Evolutionary conservation across 2,329 filamentous ascomycete species (phyloP).

Genomic region (Decorospora gaudefroyi): DNA sequence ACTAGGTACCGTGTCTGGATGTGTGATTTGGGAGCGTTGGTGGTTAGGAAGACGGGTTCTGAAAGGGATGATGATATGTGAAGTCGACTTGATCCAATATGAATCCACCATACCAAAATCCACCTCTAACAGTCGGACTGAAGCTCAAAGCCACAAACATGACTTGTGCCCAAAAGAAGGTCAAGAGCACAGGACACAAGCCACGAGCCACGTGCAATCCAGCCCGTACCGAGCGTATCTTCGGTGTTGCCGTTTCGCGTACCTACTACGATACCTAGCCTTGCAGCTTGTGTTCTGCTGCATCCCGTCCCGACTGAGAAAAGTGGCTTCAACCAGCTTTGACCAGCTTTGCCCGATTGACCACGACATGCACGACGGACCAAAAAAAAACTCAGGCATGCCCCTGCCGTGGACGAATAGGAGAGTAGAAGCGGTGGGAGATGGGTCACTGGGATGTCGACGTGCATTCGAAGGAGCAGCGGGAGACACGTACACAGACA

Average conservation of each 20-base stretch:
- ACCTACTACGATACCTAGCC: neutral
- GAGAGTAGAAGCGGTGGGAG: slow-evolving; percentile 6
- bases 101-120: too few relatives aligned
- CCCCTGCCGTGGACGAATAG: slow-evolving; percentile 13
- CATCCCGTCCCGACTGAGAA: slow-evolving; percentile 9
- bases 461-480: slow-evolving; percentile 17
- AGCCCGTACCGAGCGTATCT: neutral
- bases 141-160: too few relatives aligned
- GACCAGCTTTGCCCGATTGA: slow-evolving; percentile 1
- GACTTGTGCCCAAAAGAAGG: too few relatives aligned
- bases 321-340: slow-evolving; percentile 14
- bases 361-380: neutral
- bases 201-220: neutral
- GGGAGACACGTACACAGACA: slow-evolving; percentile 22
- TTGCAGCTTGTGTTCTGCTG: slow-evolving; percentile 4
- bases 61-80: too few relatives aligned
- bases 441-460: slow-evolving; percentile 14
- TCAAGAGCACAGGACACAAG: too few relatives aligned
- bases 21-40: too few relatives aligned
- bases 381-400: slow-evolving; percentile 21
- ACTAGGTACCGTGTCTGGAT: too few relatives aligned
- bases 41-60: too few relatives aligned
- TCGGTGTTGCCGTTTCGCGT: slow-evolving; percentile 21
- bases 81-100: too few relatives aligned
- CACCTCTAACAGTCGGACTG: too few relatives aligned